Evolutionary conservation across 768 basidiomycete genomes (phyloP), one percentile per base, ranked within the genome.

Genomic region (Hebeloma cylindrosporum): DNA sequence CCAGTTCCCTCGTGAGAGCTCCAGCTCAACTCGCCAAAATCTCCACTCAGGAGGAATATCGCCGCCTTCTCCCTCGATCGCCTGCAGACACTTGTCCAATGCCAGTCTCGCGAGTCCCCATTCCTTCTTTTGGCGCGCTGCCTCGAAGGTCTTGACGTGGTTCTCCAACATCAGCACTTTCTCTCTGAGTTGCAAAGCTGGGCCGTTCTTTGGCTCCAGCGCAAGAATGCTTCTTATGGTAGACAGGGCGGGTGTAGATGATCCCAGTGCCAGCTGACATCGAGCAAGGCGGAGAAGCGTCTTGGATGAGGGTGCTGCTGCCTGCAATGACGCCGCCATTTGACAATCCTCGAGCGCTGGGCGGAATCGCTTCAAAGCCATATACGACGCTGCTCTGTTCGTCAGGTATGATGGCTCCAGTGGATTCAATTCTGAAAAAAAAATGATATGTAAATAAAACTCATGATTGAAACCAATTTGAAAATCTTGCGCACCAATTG

Each of bases 331-430:
- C 0, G 78, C 73, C 3, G 90, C 91, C 26, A 72, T 72, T 61
- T 89, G 89, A 57, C 89, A 93, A 59, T 94, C 91, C 27, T 74
- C 75, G 13, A 93, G 71, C 0, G 92, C 92, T 0, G 70, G 66
- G 23, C 80, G 73, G 72, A 85, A 93, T 25, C 79, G 79, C 60
- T 92, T 91, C 39, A 88, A 60, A 0, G 82, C 79, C 79, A 94
- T 93, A 60, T 84, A 79, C 2, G 90, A 83, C 0, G 92, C 91
- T 0, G 92, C 91, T 21, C 91, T 82, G 62, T 94, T 94, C 0
- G 89, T 88, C 50, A 85, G 71, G 59, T 86, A 93, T 2, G 85
- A 75, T 0, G 90, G 80, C 62, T 93, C 86, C 3, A 69, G 54
- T 0, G 82, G 64, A 47, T 80, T 80, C 52, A 85, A 66, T 45